phyloP scores from a whole-genome alignment of 2,329 filamentous ascomycete species.

The Neospermospora avenae region DNA sequence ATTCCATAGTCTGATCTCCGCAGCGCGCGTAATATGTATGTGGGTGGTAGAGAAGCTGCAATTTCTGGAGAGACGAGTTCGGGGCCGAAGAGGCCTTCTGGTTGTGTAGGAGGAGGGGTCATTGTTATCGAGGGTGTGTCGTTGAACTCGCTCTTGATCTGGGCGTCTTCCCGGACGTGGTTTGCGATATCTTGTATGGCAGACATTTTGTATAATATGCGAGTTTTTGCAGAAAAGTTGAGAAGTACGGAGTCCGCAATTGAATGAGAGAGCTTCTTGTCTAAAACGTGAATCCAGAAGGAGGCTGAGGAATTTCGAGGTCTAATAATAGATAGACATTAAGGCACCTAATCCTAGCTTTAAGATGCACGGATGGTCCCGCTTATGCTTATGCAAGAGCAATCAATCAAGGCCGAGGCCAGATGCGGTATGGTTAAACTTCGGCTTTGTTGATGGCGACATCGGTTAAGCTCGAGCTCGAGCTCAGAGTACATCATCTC shows the following conservation, averaged over 20 bases:
- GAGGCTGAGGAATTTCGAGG: neutral
- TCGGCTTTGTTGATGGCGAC: neutral
- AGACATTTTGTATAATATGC: neutral
- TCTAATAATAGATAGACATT: slow-evolving; percentile 4
- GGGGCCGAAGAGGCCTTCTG: slow-evolving; percentile 2
- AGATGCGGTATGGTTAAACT: no score
- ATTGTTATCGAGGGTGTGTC: slow-evolving; percentile 2
- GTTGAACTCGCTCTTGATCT: neutral
- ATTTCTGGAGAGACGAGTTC: slow-evolving; percentile 67
- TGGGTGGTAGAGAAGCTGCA: slow-evolving; percentile 67
- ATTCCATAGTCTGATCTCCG: slow-evolving; percentile 72
- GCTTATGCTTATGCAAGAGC: neutral
- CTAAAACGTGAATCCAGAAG: neutral
- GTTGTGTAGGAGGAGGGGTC: neutral
- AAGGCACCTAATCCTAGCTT: neutral
- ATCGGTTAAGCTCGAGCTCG: neutral
- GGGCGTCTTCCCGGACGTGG: neutral
- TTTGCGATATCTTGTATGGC: neutral
- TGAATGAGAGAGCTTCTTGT: neutral
- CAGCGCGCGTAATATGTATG: slow-evolving; percentile 80
- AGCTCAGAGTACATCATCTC: neutral
- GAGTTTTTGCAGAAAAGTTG: neutral
- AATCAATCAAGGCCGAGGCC: neutral
- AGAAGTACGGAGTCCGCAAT: neutral
- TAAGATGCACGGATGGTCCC: neutral